phyloP scores from a whole-genome alignment of 164 flowering plant species.

The Pachysandra terminalis region DNA sequence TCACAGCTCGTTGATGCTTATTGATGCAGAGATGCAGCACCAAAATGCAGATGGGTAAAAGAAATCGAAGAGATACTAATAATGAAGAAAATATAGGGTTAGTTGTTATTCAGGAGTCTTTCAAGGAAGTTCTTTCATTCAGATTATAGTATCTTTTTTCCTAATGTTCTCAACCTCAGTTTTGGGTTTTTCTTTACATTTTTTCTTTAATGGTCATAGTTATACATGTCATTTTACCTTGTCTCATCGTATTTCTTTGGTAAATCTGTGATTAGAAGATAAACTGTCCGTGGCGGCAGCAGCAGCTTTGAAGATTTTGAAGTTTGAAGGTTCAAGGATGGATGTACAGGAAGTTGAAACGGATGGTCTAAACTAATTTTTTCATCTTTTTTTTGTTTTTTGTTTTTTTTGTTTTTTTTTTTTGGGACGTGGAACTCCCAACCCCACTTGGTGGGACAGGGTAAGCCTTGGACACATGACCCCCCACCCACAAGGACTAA shows the following conservation, averaged over 20 bases:
- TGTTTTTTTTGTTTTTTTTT: too few species aligned
- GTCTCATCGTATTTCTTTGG: not conserved
- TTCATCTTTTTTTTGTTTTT: too few species aligned
- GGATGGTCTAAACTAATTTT: too few species aligned
- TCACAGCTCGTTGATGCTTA: slow-evolving; percentile 52
- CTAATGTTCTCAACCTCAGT: not conserved
- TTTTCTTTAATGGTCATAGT: not conserved
- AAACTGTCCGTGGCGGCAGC: not conserved
- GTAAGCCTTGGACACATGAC: too few species aligned
- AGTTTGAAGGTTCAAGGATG: too few species aligned
- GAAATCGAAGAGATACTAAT: not conserved
- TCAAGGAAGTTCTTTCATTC: not conserved
- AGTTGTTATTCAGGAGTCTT: not conserved
- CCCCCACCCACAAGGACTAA: too few species aligned
- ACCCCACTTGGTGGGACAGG: too few species aligned
- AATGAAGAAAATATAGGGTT: not conserved
- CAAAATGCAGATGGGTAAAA: slow-evolving; percentile 26
- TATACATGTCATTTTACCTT: not conserved
- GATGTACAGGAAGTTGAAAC: too few species aligned
- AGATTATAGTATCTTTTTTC: not conserved
- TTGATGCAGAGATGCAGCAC: slow-evolving; percentile 37
- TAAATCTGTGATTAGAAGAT: not conserved
- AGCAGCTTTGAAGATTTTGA: too few species aligned
- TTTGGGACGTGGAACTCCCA: too few species aligned
- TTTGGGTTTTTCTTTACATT: not conserved